Base-by-base conservation (phyloP, 176 grass and related monocot species). In the Pontederia paniculata region DNA sequence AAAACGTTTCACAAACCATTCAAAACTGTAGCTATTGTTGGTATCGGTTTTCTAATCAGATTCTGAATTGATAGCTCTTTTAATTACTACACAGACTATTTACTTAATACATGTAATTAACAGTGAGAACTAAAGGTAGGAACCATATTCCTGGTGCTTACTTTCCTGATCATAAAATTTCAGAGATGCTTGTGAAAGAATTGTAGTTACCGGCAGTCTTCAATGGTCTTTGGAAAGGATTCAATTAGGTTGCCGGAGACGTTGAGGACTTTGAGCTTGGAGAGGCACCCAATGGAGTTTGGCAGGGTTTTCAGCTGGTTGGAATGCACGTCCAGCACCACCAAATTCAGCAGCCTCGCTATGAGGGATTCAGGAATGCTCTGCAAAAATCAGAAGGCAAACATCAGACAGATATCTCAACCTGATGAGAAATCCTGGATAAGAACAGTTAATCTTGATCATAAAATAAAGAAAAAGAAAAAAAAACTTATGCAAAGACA, bases 211-310 rank as follows among this genome's bases (percentile, higher is more conserved):
- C 77, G 77, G 87, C 94, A 98, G 51, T 98, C 80, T 69, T 93
- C 94, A 10, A 98, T 82, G 58, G 87, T 98, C 70, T 75, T 49
- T 0, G 94, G 94, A 7, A 98, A 73, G 11, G 76, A 76, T 28
- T 78, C 62, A 3, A 98, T 73, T 13, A 98, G 80, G 75, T 98
- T 98, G 77, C 94, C 86, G 58, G 94, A 91, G 69, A 93, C 80
- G 59, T 98, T 88, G 69, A 98, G 75, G 44, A 88, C 77, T 63
- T 81, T 84, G 66, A 98, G 76, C 81, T 93, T 98, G 47, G 83
- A 88, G 69, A 98, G 94, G 73, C 94, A 98, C 20, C 94, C 87
- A 19, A 98, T 84, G 78, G 94, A 98, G 69, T 98, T 98, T 5
- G 94, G 94, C 25, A 98, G 75, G 17, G 80, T 63, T 63, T 74